Conservation (phyloP, 2,329 filamentous ascomycete species). For the Diaporthe sp. region DNA sequence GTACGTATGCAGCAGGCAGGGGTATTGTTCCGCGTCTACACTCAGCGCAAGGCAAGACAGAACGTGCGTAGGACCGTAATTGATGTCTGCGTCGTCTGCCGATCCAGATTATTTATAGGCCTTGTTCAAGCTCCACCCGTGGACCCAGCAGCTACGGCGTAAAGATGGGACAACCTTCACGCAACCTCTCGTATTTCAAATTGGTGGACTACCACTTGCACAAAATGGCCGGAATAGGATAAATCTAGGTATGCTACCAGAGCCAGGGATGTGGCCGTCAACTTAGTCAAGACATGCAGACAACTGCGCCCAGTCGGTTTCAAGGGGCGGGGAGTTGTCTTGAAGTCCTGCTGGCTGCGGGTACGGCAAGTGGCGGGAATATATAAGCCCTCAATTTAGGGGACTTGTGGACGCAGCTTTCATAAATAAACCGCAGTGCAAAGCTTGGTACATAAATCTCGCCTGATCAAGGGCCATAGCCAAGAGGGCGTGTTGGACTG, state of each 20-base stretch:
- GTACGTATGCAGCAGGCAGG: background rate
- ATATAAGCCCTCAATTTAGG: background rate
- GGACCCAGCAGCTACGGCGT: background rate
- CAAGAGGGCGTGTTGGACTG: background rate
- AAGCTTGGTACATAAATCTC: background rate
- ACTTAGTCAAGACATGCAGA: slow-evolving; percentile 23
- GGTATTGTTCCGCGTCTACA: background rate
- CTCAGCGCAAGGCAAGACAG: background rate
- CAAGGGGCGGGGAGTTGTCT: slow-evolving; percentile 10
- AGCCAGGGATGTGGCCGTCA: background rate
- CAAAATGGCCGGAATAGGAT: background rate
- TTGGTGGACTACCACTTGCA: background rate
- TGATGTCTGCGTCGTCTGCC: background rate
- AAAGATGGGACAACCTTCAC: background rate
- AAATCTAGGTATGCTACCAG: too few relatives aligned
- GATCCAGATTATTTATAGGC: background rate
- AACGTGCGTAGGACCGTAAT: background rate
- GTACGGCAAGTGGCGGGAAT: background rate
- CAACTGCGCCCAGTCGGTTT: slow-evolving; percentile 11
- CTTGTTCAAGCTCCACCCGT: background rate
- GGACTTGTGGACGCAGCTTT: background rate
- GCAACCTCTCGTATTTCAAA: background rate
- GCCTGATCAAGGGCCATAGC: background rate
- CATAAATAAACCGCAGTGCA: background rate
- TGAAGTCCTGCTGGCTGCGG: background rate